These are phyloP conservation scores for Aspergillus leporis DNA, from an alignment of 495 filamentous ascomycete genomes.

Conservation along the genomic window DNA sequence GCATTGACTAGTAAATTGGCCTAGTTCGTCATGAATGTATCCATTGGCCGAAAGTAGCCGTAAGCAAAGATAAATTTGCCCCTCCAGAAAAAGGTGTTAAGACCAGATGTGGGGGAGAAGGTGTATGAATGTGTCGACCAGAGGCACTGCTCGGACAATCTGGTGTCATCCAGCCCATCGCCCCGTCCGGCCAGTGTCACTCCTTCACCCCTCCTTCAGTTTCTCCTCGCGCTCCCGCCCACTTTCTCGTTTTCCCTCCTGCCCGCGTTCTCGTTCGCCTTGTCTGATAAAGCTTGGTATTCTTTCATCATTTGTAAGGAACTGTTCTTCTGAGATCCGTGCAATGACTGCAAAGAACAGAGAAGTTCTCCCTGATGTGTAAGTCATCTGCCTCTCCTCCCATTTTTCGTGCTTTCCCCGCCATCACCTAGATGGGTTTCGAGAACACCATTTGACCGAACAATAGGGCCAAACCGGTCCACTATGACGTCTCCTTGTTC, in stretches of 20 bases:
- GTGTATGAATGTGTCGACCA: constrained; percentile 32
- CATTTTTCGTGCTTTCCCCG: background rate
- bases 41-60: constrained; percentile 30
- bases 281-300: constrained; percentile 16
- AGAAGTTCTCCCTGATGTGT: constrained; percentile 55
- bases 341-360: constrained; percentile 49
- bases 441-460: background rate
- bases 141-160: constrained; percentile 28
- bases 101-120: constrained; percentile 44
- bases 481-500: constrained; percentile 81
- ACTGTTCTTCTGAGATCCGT: constrained; percentile 44
- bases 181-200: constrained; percentile 25
- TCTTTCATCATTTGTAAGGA: constrained; percentile 22
- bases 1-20: background rate
- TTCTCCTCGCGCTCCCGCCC: constrained; percentile 15
- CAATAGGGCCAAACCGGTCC: constrained; percentile 71
- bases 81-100: background rate
- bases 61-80: background rate
- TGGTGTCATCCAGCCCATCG: constrained; percentile 26
- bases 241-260: constrained; percentile 24
- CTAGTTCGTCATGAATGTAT: background rate
- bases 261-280: constrained; percentile 22
- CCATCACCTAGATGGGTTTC: background rate
- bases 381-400: constrained; percentile 21
- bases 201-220: constrained; percentile 20